Conservation (phyloP, 2,329 filamentous ascomycete genomes). For the Coniochaeta ligniaria region DNA sequence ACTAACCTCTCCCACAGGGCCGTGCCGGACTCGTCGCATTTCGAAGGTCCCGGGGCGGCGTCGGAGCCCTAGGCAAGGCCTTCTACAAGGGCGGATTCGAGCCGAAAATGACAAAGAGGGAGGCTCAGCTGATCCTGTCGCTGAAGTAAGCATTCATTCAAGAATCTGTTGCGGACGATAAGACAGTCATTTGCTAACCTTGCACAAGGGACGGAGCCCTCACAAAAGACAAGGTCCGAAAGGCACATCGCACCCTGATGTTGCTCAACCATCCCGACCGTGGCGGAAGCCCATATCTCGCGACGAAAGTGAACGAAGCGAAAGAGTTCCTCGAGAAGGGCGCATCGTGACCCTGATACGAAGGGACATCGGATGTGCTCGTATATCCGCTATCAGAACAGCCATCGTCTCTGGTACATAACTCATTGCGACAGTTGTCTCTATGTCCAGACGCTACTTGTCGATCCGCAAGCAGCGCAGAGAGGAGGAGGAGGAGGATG, state of each 20-base stretch:
- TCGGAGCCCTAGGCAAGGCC: constrained; percentile 76
- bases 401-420: background rate
- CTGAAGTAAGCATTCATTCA: constrained; percentile 58
- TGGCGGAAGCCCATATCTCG: constrained; percentile 91
- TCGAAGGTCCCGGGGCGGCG: constrained; percentile 70
- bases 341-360: constrained; percentile 7
- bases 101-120: constrained; percentile 83
- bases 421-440: background rate
- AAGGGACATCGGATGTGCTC: background rate
- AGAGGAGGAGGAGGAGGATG: background rate
- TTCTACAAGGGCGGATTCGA: constrained; percentile 99
- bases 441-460: background rate
- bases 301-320: constrained; percentile 97
- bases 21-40: constrained; percentile 87
- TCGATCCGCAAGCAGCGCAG: background rate
- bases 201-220: constrained; percentile 68
- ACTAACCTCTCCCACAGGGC: constrained; percentile 51
- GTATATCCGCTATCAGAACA: background rate
- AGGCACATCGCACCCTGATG: constrained; percentile 93
- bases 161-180: background rate
- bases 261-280: constrained; percentile 96
- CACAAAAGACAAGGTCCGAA: constrained; percentile 89
- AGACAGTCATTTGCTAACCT: background rate
- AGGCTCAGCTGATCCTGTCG: constrained; percentile 85
- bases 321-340: constrained; percentile 92